Conservation (phyloP, 2,329 filamentous ascomycete genomes). For the Cercospora sojina region DNA sequence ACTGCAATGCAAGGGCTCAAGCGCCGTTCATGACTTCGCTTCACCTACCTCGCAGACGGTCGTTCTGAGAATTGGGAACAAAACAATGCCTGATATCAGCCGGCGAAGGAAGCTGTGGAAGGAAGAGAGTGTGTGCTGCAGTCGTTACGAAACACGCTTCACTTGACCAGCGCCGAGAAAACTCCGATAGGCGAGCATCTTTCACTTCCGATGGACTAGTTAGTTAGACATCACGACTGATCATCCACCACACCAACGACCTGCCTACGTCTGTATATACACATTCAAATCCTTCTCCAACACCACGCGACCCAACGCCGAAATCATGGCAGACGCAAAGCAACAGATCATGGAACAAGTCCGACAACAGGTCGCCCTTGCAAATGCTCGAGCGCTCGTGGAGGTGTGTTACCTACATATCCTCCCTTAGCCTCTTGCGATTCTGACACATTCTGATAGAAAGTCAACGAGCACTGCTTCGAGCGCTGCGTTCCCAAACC, state of each 20-base stretch:
- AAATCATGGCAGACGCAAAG: slow-evolving; percentile 45
- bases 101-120: neutral
- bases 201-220: neutral
- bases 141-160: slow-evolving; percentile 2
- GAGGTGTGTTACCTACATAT: slow-evolving; percentile 40
- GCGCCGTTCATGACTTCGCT: neutral
- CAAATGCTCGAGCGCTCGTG: slow-evolving; percentile 53
- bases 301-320: neutral
- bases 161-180: slow-evolving; percentile 5
- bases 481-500: slow-evolving; percentile 56
- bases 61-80: neutral
- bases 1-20: neutral
- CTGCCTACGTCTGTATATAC: neutral
- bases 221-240: neutral
- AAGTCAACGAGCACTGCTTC: slow-evolving; percentile 59
- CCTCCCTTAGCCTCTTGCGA: neutral
- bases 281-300: neutral
- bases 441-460: slow-evolving; percentile 40
- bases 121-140: neutral
- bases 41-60: neutral
- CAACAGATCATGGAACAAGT: slow-evolving; percentile 53
- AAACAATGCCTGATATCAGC: neutral
- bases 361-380: slow-evolving; percentile 53
- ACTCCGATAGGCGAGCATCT: slow-evolving; percentile 1
- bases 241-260: neutral